A percentile compares a stretch with the other conserved stretches of the same genome.
These are phyloP conservation scores for Solanum lycopersicoides DNA, from an alignment of 257 asterid genomes.

Conservation along the genomic window DNA sequence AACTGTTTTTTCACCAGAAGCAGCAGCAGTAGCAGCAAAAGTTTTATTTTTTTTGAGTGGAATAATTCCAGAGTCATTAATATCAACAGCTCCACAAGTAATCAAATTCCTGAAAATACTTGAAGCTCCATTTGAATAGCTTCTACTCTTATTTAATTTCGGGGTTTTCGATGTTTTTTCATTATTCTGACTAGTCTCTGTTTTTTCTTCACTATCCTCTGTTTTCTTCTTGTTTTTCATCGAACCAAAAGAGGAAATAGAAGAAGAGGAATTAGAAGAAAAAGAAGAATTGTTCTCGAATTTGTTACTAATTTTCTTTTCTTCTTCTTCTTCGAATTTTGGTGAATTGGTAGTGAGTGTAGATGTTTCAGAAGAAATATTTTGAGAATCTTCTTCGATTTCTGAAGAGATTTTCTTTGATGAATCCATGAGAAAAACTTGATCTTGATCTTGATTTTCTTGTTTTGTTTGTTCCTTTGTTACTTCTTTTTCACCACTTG, in stretches of 20 bases:
- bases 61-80: conserved; percentile 50
- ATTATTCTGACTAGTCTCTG: background rate
- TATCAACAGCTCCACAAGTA: conserved; percentile 54
- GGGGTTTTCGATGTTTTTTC: background rate
- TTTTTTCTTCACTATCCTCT: conserved; percentile 10
- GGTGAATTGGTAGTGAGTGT: conserved; percentile 44
- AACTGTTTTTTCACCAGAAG: background rate
- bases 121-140: conserved; percentile 27
- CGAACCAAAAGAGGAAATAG: background rate
- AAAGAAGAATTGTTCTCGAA: conserved; percentile 7
- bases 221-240: conserved; percentile 21
- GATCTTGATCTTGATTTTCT: conserved; percentile 20
- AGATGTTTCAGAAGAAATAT: conserved; percentile 23
- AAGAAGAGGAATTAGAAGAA: background rate
- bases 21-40: background rate
- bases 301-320: background rate
- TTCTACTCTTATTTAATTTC: conserved; percentile 29
- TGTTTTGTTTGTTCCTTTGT: conserved; percentile 10
- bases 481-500: conserved; percentile 10
- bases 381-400: conserved; percentile 55
- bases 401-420: conserved; percentile 35
- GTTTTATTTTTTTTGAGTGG: conserved; percentile 7
- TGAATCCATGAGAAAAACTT: conserved; percentile 16
- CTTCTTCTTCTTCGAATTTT: conserved; percentile 18
- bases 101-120: conserved; percentile 49